phyloP scores from a whole-genome alignment of 2,329 filamentous ascomycete genomes.

The Onygena corvina region DNA sequence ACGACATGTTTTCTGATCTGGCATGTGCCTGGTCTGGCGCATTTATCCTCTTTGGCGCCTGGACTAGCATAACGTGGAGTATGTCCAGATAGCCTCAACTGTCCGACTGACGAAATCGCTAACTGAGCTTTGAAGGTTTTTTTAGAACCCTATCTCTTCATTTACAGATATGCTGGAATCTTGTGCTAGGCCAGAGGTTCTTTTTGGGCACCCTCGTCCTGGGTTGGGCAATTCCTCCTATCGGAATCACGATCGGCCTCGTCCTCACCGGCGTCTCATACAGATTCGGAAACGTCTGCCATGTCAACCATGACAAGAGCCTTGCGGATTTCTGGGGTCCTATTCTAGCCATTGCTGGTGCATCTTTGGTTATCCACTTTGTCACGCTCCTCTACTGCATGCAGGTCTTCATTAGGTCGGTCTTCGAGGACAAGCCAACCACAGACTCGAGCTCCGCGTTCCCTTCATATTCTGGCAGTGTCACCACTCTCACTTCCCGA shows the following conservation, averaged over 20 bases:
- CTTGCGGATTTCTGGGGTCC: conserved; percentile 84
- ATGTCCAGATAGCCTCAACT: conserved; percentile 19
- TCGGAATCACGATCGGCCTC: conserved; percentile 64
- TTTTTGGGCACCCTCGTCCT: conserved; percentile 71
- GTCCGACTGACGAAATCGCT: conserved; percentile 8
- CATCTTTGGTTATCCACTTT: conserved; percentile 69
- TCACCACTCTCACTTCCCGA: conserved; percentile 66
- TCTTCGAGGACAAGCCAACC: conserved; percentile 58
- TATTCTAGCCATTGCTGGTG: conserved; percentile 61
- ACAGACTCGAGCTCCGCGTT: conserved; percentile 59
- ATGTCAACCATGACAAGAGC: conserved; percentile 83
- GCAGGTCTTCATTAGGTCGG: conserved; percentile 79
- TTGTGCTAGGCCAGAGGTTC: conserved; percentile 74
- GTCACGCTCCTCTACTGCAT: conserved; percentile 83
- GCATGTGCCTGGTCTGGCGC: conserved; percentile 82
- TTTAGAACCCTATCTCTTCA: conserved; percentile 82
- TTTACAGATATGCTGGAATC: conserved; percentile 95
- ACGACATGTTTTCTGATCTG: conserved; percentile 72
- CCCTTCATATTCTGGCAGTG: conserved; percentile 63
- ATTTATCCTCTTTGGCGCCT: conserved; percentile 74
- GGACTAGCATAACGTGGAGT: conserved; percentile 74
- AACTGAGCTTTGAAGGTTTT: conserved; percentile 45
- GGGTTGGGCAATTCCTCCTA: conserved; percentile 72
- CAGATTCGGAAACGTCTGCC: conserved; percentile 80
- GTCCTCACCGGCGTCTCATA: conserved; percentile 85